Evolutionary conservation across 2,329 filamentous ascomycete species (phyloP).

Genomic region (Fusarium aywerte): DNA sequence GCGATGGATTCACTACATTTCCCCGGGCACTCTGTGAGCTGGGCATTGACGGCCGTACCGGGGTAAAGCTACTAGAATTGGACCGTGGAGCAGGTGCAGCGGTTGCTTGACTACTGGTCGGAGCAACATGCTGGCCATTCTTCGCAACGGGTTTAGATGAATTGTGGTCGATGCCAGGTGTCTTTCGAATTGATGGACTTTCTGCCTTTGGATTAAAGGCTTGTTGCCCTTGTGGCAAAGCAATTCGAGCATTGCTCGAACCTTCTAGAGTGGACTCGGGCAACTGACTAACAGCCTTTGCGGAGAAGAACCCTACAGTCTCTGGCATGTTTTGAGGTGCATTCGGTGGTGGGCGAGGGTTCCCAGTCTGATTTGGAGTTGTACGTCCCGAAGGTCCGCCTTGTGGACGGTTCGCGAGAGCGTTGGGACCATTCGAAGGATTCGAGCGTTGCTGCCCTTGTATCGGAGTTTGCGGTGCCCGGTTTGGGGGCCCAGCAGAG

Average conservation of each 20-base stretch:
- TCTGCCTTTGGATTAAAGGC: constrained; percentile 79
- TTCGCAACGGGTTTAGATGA: constrained; percentile 78
- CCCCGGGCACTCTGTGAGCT: constrained; percentile 49
- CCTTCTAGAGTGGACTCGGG: constrained; percentile 56
- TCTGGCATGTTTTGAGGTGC: constrained; percentile 49
- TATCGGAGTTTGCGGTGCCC: constrained; percentile 51
- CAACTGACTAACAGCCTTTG: constrained; percentile 69
- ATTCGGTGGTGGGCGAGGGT: constrained; percentile 48
- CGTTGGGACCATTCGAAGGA: constrained; percentile 39
- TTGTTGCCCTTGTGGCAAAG: constrained; percentile 59
- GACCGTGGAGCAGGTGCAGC: constrained; percentile 33
- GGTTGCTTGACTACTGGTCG: constrained; percentile 48
- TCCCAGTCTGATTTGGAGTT: constrained; percentile 40
- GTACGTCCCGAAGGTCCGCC: constrained; percentile 24
- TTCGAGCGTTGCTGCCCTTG: constrained; percentile 43
- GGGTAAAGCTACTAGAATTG: constrained; percentile 46
- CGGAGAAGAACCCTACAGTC: constrained; percentile 75
- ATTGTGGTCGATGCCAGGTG: constrained; percentile 84
- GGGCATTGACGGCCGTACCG: constrained; percentile 46
- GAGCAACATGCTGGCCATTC: constrained; percentile 63
- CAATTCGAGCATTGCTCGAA: constrained; percentile 54
- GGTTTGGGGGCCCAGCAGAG: constrained; percentile 31
- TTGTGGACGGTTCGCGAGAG: constrained; percentile 38
- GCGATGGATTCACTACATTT: constrained; percentile 62
- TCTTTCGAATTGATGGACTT: constrained; percentile 88